Conservation (phyloP, 805 yeast species). For the Wickerhamiella nectarea region DNA sequence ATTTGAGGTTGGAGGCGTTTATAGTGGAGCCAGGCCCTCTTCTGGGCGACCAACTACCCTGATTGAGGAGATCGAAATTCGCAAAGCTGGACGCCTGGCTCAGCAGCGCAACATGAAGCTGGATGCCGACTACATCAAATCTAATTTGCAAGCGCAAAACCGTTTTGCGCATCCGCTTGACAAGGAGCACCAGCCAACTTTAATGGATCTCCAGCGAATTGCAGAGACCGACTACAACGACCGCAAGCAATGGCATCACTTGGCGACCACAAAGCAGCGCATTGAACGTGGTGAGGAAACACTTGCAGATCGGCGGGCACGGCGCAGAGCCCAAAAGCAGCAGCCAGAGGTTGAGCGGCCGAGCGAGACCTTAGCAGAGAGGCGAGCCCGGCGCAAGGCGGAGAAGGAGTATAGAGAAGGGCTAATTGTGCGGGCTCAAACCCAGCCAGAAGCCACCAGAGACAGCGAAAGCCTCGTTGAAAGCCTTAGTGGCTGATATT, state of each 20-base stretch:
- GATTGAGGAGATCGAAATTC: slow-evolving; percentile 28
- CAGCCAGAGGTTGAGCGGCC: slow-evolving; percentile 10
- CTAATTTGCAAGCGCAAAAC: slow-evolving; percentile 5
- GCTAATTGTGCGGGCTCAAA: background rate
- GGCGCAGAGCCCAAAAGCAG: slow-evolving; percentile 17
- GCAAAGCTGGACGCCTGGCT: slow-evolving; percentile 23
- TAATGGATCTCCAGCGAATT: slow-evolving; percentile 23
- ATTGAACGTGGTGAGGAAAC: slow-evolving; percentile 21
- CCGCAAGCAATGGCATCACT: slow-evolving; percentile 19
- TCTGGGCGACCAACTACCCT: slow-evolving; percentile 22
- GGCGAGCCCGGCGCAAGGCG: slow-evolving; percentile 15
- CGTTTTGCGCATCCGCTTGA: slow-evolving; percentile 21
- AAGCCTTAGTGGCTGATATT: background rate
- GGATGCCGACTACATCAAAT: slow-evolving; percentile 17
- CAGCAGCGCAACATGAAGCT: slow-evolving; percentile 19
- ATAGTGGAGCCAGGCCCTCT: slow-evolving; percentile 12
- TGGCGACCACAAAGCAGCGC: slow-evolving; percentile 12
- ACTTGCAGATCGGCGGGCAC: slow-evolving; percentile 22
- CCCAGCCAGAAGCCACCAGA: background rate
- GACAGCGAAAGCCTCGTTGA: background rate
- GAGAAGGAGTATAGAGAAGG: slow-evolving; percentile 4
- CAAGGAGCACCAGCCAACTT: slow-evolving; percentile 18
- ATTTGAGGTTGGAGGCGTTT: slow-evolving; percentile 20
- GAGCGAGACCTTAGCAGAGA: slow-evolving; percentile 16
- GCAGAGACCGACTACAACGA: slow-evolving; percentile 23